Conservation (phyloP, 1,284 basidiomycete genomes). For the Apiotrichum laibachii region DNA sequence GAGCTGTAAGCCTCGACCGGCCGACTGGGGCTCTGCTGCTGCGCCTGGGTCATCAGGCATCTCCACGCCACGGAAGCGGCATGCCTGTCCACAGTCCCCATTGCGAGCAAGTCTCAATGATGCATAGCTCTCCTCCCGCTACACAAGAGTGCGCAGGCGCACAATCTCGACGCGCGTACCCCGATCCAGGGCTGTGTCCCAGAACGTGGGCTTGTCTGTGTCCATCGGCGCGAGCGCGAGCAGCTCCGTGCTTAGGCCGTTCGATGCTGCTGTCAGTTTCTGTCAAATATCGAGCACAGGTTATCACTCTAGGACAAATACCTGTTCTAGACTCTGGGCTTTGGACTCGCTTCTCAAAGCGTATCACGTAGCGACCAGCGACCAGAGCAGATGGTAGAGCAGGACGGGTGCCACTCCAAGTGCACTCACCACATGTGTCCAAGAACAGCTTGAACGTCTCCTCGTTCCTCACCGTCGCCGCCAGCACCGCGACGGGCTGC, state of each 20-base stretch:
- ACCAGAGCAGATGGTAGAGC: background rate
- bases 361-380: background rate
- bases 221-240: slow-evolving; percentile 32
- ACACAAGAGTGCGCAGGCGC: slow-evolving; percentile 17
- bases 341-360: no score
- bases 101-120: no score
- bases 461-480: slow-evolving; percentile 51
- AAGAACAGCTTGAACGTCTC: slow-evolving; percentile 44
- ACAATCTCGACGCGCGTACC: slow-evolving; percentile 38
- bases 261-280: slow-evolving; percentile 6
- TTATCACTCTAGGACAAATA: no score
- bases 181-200: slow-evolving; percentile 44
- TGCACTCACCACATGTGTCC: slow-evolving; percentile 32
- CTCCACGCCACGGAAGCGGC: no score
- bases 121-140: no score
- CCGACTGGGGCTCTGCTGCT: no score
- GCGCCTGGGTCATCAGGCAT: no score
- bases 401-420: background rate
- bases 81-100: no score
- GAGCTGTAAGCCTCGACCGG: no score
- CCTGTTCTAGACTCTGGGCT: no score
- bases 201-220: slow-evolving; percentile 33
- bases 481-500: slow-evolving; percentile 32
- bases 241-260: background rate
- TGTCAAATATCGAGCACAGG: no score